phyloP scores from a whole-genome alignment of 2,329 filamentous ascomycete species.

The Apiospora rasikravindrae region DNA sequence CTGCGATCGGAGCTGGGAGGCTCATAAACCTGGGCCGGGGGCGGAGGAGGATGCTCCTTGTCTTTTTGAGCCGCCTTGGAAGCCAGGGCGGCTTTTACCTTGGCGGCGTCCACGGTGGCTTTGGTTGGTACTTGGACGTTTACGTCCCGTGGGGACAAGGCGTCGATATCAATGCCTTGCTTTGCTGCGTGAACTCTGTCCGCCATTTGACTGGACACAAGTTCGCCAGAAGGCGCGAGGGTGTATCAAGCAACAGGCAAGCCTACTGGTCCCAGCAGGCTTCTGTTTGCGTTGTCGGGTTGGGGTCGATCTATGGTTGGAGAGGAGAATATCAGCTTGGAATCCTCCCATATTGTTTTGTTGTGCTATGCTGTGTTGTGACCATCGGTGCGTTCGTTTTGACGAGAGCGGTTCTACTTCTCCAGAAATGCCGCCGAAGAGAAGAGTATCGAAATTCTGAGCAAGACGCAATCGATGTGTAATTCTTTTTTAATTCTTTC shows the following conservation, averaged over 20 bases:
- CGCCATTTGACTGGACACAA: constrained; percentile 44
- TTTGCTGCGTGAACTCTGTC: constrained; percentile 53
- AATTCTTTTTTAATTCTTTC: background rate
- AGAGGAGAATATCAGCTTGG: constrained; percentile 14
- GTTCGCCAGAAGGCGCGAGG: constrained; percentile 20
- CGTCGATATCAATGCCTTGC: constrained; percentile 63
- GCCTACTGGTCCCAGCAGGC: constrained; percentile 23
- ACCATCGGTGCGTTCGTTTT: background rate
- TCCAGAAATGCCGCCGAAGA: background rate
- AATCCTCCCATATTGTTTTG: constrained; percentile 6
- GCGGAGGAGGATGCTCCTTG: constrained; percentile 70
- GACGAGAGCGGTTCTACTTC: background rate
- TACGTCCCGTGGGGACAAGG: constrained; percentile 67
- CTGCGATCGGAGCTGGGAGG: constrained; percentile 71
- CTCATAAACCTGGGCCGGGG: constrained; percentile 64
- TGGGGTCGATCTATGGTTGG: background rate
- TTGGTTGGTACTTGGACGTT: constrained; percentile 60
- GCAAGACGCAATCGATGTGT: background rate
- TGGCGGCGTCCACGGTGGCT: constrained; percentile 44
- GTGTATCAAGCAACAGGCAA: constrained; percentile 23
- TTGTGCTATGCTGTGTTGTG: background rate
- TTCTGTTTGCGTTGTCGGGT: constrained; percentile 21
- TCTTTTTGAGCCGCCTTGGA: constrained; percentile 51
- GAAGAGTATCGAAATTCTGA: background rate
- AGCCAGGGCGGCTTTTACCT: constrained; percentile 54